phyloP scores from a whole-genome alignment of 257 asterid species.

The Rubia yunnanensis region DNA sequence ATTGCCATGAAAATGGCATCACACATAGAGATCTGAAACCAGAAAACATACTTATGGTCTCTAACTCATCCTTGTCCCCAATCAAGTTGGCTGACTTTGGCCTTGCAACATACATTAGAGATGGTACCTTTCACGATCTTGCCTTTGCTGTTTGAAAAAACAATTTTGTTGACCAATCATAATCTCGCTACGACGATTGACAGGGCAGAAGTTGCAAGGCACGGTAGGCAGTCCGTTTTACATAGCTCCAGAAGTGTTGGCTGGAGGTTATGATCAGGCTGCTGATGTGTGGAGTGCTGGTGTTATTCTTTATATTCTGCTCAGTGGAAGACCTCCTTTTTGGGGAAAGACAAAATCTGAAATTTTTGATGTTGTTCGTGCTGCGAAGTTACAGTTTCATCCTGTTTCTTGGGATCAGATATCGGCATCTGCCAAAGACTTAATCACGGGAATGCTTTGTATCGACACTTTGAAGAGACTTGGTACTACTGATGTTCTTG shows the following conservation, averaged over 20 bases:
- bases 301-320: conserved; percentile 52
- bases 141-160: background rate
- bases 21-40: conserved; percentile 59
- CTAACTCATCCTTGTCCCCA: conserved; percentile 34
- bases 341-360: conserved; percentile 61
- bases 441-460: conserved; percentile 40
- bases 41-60: conserved; percentile 41
- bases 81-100: conserved; percentile 63
- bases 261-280: conserved; percentile 43
- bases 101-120: conserved; percentile 41
- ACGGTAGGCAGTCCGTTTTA: conserved; percentile 63
- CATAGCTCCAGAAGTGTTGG: conserved; percentile 57
- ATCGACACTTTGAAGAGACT: conserved; percentile 40
- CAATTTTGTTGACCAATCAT: background rate
- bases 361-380: conserved; percentile 52
- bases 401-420: conserved; percentile 42
- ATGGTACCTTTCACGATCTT: conserved; percentile 25
- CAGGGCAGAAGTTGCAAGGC: conserved; percentile 49
- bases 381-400: conserved; percentile 40
- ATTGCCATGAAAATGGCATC: conserved; percentile 47
- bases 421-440: conserved; percentile 43
- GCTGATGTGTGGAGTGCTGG: conserved; percentile 71
- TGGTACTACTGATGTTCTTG: conserved; percentile 42
- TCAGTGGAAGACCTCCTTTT: conserved; percentile 60
- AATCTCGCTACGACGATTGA: background rate